Base-by-base conservation (phyloP, 2,329 filamentous ascomycete species). In the Ilyonectria mors-panacis region DNA sequence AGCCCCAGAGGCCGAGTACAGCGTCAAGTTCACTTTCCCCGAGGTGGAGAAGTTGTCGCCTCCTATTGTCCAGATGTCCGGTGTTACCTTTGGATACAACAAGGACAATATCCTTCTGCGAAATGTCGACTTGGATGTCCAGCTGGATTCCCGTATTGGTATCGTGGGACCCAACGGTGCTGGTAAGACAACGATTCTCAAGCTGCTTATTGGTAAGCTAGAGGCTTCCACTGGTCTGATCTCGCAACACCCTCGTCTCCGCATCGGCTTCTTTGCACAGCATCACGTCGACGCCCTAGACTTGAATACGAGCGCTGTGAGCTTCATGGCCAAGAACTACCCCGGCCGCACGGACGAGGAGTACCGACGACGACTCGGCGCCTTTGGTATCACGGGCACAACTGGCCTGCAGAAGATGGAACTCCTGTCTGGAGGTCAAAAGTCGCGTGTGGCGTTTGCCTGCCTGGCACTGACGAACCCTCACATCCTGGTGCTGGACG, bases 151-250 rank as follows among this genome's bases (percentile, higher is more conserved):
- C 9, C 93, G 96, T 70, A 99, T 99, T 75, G 96, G 96, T 78
- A 99, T 99, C 78, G 95, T 99, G n/a, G 96, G 96, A 17, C 96
- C 96, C 77, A 99, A 99, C 87, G 96, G 96, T 82, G 96, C 96
- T 50, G 96, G 96, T 87, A 99, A 99, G 84, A 99, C 96, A 3
- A 99, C 96, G 0, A 93, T 98, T n/a, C 86, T 99, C 74, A 98
- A 98, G 83, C 89, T 99, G n/a, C 91, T 99, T 67, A 97, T 96
- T 71, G 94, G 94, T 70, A 93, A 94, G 76, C 88, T 99, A 26
- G 82, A 89, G 64, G 90, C 96, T 4, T 90, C 91, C 0, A 87
- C 89, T 59, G 96, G 96, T 73, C 78, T 97, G 64, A 97, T 99
- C 71, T 94, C 94, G 7, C 92, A 94, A 76, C 91, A 99, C 80